Conservation (phyloP, 2,329 filamentous ascomycete genomes). For the Botrytis hyacinthi region DNA sequence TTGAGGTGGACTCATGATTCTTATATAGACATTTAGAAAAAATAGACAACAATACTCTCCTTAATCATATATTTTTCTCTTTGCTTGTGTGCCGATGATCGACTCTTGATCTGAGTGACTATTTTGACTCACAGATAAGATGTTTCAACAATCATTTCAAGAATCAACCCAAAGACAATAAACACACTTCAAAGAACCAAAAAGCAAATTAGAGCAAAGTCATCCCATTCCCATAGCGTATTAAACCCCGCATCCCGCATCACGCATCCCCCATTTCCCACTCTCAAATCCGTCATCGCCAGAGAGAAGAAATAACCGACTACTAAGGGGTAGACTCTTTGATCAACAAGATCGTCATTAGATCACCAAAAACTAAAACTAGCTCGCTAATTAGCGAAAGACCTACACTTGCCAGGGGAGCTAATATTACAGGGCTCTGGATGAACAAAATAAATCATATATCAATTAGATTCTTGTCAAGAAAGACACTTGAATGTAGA, state of each 20-base stretch:
- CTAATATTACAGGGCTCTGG: not conserved
- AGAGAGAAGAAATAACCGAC: not conserved
- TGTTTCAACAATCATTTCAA: not conserved
- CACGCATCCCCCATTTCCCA: not conserved
- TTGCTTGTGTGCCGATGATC: not conserved
- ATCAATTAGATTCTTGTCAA: not conserved
- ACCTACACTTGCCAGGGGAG: not conserved
- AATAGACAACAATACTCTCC: not conserved
- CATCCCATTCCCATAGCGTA: not conserved
- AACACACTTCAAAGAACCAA: not conserved
- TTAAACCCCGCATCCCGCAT: not conserved
- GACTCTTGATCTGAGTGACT: not conserved
- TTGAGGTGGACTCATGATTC: not conserved
- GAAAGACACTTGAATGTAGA: not conserved
- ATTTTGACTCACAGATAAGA: not conserved
- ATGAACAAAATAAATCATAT: not conserved
- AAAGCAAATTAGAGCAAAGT: not conserved
- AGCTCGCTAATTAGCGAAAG: not conserved
- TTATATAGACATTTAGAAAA: not conserved
- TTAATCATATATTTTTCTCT: not conserved
- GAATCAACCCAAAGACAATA: not conserved
- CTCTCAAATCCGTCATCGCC: not conserved
- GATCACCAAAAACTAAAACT: not conserved
- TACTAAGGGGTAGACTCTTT: not conserved
- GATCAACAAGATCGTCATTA: not conserved